These are phyloP conservation scores for Silene noctiflora DNA, from an alignment of 179 eudicot species.

Conservation along the genomic window DNA sequence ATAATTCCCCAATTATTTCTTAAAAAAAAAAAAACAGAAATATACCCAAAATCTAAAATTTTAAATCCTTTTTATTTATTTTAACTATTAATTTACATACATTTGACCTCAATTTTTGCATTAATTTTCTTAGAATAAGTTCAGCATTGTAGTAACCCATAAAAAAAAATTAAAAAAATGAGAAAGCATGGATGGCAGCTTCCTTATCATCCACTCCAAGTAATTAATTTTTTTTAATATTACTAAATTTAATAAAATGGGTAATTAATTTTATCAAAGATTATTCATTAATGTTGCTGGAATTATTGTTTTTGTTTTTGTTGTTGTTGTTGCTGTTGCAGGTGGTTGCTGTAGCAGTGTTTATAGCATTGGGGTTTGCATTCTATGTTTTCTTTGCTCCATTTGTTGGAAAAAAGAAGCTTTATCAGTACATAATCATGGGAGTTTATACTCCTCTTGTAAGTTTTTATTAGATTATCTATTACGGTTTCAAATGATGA, in stretches of 20 bases:
- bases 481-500: too few species aligned
- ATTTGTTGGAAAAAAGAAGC: slow-evolving; percentile 75
- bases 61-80: too few species aligned
- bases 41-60: too few species aligned
- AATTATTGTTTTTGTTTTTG: background rate
- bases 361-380: slow-evolving; percentile 96
- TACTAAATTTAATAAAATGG: slow-evolving; percentile 1
- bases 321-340: slow-evolving; percentile 23
- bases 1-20: background rate
- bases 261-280: background rate
- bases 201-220: slow-evolving; percentile 99
- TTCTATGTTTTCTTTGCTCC: slow-evolving; percentile 99
- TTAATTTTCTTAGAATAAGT: too few species aligned
- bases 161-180: too few species aligned
- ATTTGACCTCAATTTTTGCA: too few species aligned
- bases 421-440: slow-evolving; percentile 79
- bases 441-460: slow-evolving; percentile 98
- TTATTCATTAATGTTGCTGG: slow-evolving; percentile 6
- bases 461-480: slow-evolving; percentile 24
- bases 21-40: too few species aligned
- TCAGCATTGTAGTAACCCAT: background rate
- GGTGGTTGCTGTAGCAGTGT: slow-evolving; percentile 99
- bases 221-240: slow-evolving; percentile 13
- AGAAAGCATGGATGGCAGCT: slow-evolving; percentile 99
- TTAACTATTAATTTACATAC: background rate